Evolutionary conservation across 1,284 basidiomycete species (phyloP), one percentile per base, ranked within the genome.

Genomic region (Cystobasidium slooffiae): DNA sequence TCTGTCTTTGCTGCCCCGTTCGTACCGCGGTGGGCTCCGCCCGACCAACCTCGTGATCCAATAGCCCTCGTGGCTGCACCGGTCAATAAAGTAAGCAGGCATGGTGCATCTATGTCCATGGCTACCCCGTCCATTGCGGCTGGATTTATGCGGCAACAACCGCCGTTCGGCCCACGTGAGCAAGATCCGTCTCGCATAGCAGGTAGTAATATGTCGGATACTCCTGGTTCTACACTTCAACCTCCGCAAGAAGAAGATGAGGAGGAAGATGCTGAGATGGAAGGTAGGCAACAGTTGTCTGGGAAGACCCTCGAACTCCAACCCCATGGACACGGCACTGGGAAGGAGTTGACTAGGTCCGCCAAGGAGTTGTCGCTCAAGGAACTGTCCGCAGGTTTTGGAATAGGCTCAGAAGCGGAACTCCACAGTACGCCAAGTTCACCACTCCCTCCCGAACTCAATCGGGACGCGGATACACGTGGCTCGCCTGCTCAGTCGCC

Each of bases 361-460:
- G 66, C 66, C 24, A 37, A 52, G 22, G 18, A 16, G 2, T 8
- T 68, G 24, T 7, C 47, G 22, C 14, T 68, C 16, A 56, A 58
- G 46, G 68, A 70, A 46, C 44, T 70, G 1, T 41, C 39, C 9
- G 68, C 68, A 44, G 68, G 68, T 31, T 70, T 70, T 18, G 68
- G 68, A 5, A 51, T 70, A n/a, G 41, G n/a, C 39, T 56, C 53
- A 8, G 66, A 68, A 18, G 39, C 66, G 6, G 66, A 68, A 2
- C 12, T 7, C 1, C 52, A 44, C 24, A 56, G 20, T 37, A 14
- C 12, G 8, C 22, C 53, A 5, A 1, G 16, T 12, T 2, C 22
- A 37, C 53, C 53, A 16, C 12, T 20, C 5, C 12, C 7, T 9
- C 14, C 31, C 12, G 14, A 12, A n/a, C 2, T 6, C 46, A 12